Conservation (phyloP, 75 land plant species). For the Ceratopteris richardii region DNA sequence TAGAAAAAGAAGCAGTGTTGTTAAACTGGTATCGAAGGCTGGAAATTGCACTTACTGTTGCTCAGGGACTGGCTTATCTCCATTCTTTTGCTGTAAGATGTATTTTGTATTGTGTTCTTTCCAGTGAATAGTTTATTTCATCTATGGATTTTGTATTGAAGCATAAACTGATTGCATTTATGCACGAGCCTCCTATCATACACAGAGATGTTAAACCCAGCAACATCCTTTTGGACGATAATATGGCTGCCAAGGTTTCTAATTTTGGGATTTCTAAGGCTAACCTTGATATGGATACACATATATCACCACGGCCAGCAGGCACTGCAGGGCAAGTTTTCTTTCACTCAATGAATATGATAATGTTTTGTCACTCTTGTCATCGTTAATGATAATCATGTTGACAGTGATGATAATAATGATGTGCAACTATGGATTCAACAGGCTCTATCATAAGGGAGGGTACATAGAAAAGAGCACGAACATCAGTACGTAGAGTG, state of each 20-base stretch:
- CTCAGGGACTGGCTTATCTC: conserved; percentile 36
- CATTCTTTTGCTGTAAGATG: conserved; percentile 37
- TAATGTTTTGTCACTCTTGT: too few species aligned
- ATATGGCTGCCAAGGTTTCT: conserved; percentile 25
- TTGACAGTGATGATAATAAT: too few species aligned
- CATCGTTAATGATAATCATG: too few species aligned
- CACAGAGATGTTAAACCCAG: conserved; percentile 36
- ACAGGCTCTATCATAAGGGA: too few species aligned
- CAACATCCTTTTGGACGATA: conserved; percentile 26
- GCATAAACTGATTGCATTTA: too few species aligned
- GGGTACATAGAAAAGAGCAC: too few species aligned
- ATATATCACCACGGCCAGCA: conserved; percentile 33
- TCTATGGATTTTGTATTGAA: too few species aligned
- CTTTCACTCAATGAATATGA: too few species aligned
- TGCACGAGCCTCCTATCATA: conserved; percentile 31
- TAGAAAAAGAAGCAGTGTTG: not conserved
- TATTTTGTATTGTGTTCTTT: too few species aligned
- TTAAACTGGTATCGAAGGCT: conserved; percentile 32
- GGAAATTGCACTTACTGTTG: conserved; percentile 29
- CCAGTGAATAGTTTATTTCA: too few species aligned
- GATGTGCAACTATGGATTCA: too few species aligned
- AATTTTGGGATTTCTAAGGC: conserved; percentile 39
- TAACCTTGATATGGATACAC: conserved; percentile 24
- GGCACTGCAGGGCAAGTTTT: conserved; percentile 37
- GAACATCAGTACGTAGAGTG: too few species aligned